Conservation (phyloP, 352 stramenopile genomes). For the Nothophytophthora sp. region DNA sequence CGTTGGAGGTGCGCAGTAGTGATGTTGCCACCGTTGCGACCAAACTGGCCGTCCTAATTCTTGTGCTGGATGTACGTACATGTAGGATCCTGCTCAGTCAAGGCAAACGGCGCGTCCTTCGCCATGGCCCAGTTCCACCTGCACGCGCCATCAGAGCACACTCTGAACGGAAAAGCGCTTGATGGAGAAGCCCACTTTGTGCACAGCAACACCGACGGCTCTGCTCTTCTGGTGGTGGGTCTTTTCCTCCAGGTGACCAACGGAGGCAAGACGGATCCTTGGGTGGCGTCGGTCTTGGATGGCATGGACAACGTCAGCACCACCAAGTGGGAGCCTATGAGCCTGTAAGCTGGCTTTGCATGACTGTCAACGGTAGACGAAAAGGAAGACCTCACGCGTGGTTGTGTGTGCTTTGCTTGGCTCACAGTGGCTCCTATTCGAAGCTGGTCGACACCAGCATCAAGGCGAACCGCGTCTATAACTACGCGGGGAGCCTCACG, state of each 20-base stretch:
- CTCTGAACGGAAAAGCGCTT: constrained; percentile 17
- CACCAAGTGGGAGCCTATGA: too few species aligned
- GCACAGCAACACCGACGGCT: constrained; percentile 17
- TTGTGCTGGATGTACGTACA: too few species aligned
- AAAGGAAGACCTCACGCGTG: too few species aligned
- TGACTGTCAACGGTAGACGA: too few species aligned
- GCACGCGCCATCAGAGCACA: constrained; percentile 36
- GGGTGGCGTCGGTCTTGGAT: constrained; percentile 14
- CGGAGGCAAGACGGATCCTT: constrained; percentile 4
- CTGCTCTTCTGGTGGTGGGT: constrained; percentile 26
- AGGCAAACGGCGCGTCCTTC: constrained; percentile 4
- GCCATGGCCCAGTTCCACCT: constrained; percentile 24
- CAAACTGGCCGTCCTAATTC: not conserved
- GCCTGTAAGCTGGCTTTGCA: too few species aligned
- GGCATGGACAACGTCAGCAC: too few species aligned
- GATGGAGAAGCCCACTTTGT: constrained; percentile 39
- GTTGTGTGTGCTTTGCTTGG: too few species aligned
- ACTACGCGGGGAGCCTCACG: constrained; percentile 49
- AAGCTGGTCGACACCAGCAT: not conserved
- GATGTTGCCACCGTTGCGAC: not conserved
- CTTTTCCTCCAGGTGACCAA: constrained; percentile 5
- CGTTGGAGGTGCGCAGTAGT: constrained; percentile 2
- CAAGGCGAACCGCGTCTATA: constrained; percentile 14
- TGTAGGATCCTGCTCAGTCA: not conserved
- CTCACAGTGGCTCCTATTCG: constrained; percentile 8